Base-by-base conservation (phyloP, 176 grass and related monocot genomes). In the Aechmea fasciata region DNA sequence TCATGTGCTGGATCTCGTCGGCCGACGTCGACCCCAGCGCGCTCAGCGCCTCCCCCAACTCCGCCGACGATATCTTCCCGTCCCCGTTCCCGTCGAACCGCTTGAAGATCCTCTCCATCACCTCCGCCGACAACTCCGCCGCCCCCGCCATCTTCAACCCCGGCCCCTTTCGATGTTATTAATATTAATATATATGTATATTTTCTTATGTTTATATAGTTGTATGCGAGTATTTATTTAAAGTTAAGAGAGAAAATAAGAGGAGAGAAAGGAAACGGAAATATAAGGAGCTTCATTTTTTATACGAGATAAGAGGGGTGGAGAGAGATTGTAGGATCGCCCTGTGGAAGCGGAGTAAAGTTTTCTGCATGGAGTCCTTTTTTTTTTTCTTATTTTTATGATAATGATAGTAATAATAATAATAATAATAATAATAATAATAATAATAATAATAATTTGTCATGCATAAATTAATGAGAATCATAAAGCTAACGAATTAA, bases 1-100 rank as follows among this genome's bases (percentile, higher is more conserved):
- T 91, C 78, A 90, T 96, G 82, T 82, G 82, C 71, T 80, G 85
- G 41, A 96, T 86, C 82, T 96, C 91, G 79, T 96, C 87, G 2
- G 84, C 81, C 25, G 84, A 88, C 53, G 87, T 96, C 10, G 91
- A 90, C 0, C 87, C 91, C 66, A 96, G 84, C 47, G 76, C 80
- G 79, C 84, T 73, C 49, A 96, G 82, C 47, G 91, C 91, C 48
- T 96, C 91, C 13, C 83, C 86, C 14, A 91, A 76, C 82, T 96
- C 91, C 11, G 84, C 75, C 63, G 84, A 83, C 22, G 91, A 96
- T 66, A 96, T 91, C 76, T 88, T 96, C 11, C 91, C 91, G 66
- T 96, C 91, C 14, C 79, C 82, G 49, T 96, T 85, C 33, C 73
- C 77, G 84, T 96, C 91, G 71, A 96, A 96, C 68, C 85, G 67